Base-by-base conservation (phyloP, 2,329 filamentous ascomycete genomes). In the Ophiostoma perfectum region DNA sequence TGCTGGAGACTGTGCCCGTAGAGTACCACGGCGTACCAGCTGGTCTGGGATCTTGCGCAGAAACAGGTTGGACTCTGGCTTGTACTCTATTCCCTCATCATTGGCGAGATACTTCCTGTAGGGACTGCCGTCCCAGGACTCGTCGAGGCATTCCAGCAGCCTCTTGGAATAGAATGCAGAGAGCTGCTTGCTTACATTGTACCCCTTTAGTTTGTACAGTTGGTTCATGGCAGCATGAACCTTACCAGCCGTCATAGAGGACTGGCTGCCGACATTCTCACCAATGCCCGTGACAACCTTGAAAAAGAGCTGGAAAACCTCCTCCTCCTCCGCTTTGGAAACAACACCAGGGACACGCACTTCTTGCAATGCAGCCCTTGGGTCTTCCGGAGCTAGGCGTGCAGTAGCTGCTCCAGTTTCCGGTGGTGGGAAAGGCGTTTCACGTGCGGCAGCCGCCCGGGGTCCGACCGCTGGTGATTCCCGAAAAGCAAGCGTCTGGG, bases 91-190 rank as follows among this genome's bases (percentile, higher is more conserved):
- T 4, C 74, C 62, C 0, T 77, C 73, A 3, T 74, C 70, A 3
- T 74, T 70, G 52, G 77, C 70, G 0, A 84, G 74, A 74, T 76
- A 81, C 0, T 68, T 12, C 45, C 75, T 78, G 39, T 80, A 74
- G 0, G 74, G 75, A 8, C 75, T 76, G 0, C 69, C 67, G 3
- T 73, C 71, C 72, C 79, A 82, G 27, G 75, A 71, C 4, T 73
- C 72, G 49, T 77, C 76, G 1, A 83, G 73, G 3, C 70, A 71
- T 2, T 74, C 67, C 1, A 81, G 71, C 5, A 86, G 75, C 5
- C 78, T 78, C 4, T 72, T 72, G 1, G 81, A 78, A 67, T 82
- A 81, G 70, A 82, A 84, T 12, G 79, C 76, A 2, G 82, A 73
- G 3, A 84, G 73, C 49, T 84, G 80, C 49, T 75, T 68, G 2